Base-by-base conservation (phyloP, 2,329 filamentous ascomycete species). In the Ascochyta fabae region DNA sequence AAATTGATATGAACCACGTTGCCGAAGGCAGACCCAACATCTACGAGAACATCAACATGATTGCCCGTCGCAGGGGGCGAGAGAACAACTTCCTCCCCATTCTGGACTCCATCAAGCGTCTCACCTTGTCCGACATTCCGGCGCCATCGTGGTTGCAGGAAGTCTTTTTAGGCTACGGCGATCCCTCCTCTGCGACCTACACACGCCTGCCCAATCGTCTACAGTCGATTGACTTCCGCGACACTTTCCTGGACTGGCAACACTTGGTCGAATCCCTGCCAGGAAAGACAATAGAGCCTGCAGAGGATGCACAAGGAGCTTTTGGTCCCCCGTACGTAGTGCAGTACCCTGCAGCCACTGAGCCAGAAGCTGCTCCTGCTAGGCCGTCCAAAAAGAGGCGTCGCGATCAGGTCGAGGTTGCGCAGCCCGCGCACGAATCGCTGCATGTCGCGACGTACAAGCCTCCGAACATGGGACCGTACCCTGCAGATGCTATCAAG, bases 1-100 rank as follows among this genome's bases (percentile, higher is more conserved):
- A 90, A 65, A 80, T 83, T 47, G 95, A 99, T 75, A 87, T 86
- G 62, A 87, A 90, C 58, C 82, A 80, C 48, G 79, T 83, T 34
- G 80, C 84, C 9, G 80, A 83, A 56, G 89, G 88, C n/a, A 89
- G 90, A 66, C 80, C 85, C 0, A 89, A 96, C 67, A 81, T 96
- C 4, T 97, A 97, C 74, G 88, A 91, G 41, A 83, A 83, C 31
- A 87, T 99, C 69, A 99, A 99, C 69, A 78, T 98, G 36, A 80
- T 99, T 50, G 83, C 96, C 47, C 88, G 95, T 54, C 85, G 95
- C 64, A 88, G 86, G 71, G 88, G 91, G 26, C 84, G 93, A 56
- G 95, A 99, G 76, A 99, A 99, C 78, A 99, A 99, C 75, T 99
- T 99, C 81, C 96, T 91, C 70, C 88, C 93, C 9, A 88, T 99